Evolutionary conservation across 2,329 filamentous ascomycete genomes (phyloP).

Genomic region (Botrytis porri): DNA sequence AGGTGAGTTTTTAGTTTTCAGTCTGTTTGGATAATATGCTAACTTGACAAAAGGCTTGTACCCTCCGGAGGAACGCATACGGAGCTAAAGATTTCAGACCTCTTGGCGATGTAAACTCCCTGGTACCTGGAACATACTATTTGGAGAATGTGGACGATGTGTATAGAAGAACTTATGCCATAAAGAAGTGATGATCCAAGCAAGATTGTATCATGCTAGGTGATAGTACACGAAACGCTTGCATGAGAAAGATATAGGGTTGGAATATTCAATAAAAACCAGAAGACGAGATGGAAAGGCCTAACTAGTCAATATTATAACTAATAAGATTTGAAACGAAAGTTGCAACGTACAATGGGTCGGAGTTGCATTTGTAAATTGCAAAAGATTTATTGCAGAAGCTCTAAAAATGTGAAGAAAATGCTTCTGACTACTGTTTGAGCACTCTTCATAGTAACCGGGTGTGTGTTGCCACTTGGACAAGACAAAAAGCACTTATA

Average conservation of each 20-base stretch:
- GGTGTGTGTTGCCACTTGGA: background rate
- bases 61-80: background rate
- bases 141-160: background rate
- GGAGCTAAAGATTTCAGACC: background rate
- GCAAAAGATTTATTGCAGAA: too few relatives aligned
- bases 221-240: background rate
- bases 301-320: background rate
- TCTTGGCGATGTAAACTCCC: background rate
- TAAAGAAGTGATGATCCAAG: background rate
- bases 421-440: background rate
- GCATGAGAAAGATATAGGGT: background rate
- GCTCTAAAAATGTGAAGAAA: background rate
- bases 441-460: background rate
- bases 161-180: background rate
- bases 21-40: background rate
- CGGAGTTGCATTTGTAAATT: background rate
- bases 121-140: background rate
- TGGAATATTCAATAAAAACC: background rate
- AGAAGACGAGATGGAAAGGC: background rate
- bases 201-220: background rate
- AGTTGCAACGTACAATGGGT: background rate
- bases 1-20: background rate
- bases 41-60: background rate
- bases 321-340: background rate
- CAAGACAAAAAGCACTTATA: background rate